Percentiles rank a stretch among this genome's conserved stretches.
phyloP scores from a whole-genome alignment of 2,329 filamentous ascomycete genomes.

The Stachybotrys chartarum region DNA sequence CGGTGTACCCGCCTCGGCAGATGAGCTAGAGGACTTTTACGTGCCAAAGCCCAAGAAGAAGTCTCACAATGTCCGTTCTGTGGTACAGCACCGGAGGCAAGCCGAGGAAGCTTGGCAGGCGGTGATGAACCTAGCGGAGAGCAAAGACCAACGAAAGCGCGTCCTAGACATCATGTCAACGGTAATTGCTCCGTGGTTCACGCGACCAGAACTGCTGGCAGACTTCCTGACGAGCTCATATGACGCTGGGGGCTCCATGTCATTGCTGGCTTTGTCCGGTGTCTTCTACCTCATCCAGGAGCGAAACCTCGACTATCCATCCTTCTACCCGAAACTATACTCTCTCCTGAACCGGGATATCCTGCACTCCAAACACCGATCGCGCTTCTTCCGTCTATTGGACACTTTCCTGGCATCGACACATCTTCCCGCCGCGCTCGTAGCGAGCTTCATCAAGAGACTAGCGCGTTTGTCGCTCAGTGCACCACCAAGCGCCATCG shows the following conservation, averaged over 20 bases:
- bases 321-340: constrained; percentile 91
- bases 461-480: constrained; percentile 77
- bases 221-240: constrained; percentile 97
- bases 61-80: constrained; percentile 57
- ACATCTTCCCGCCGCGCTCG: constrained; percentile 82
- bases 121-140: constrained; percentile 60
- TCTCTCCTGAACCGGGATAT: constrained; percentile 80
- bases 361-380: constrained; percentile 89
- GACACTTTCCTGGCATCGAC: constrained; percentile 87
- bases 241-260: constrained; percentile 76
- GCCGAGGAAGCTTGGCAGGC: constrained; percentile 85
- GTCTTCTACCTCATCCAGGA: constrained; percentile 92
- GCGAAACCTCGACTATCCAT: constrained; percentile 91
- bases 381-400: constrained; percentile 84
- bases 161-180: constrained; percentile 69
- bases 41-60: constrained; percentile 57
- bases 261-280: constrained; percentile 81
- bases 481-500: constrained; percentile 82
- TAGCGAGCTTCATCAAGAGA: constrained; percentile 96
- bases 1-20: constrained; percentile 58
- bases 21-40: constrained; percentile 65
- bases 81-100: constrained; percentile 66
- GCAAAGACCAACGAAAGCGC: constrained; percentile 68
- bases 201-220: constrained; percentile 79
- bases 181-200: constrained; percentile 83